Evolutionary conservation across 2,329 filamentous ascomycete species (phyloP), one percentile per base, ranked within the genome.

Genomic region (Cercospora sp.): DNA sequence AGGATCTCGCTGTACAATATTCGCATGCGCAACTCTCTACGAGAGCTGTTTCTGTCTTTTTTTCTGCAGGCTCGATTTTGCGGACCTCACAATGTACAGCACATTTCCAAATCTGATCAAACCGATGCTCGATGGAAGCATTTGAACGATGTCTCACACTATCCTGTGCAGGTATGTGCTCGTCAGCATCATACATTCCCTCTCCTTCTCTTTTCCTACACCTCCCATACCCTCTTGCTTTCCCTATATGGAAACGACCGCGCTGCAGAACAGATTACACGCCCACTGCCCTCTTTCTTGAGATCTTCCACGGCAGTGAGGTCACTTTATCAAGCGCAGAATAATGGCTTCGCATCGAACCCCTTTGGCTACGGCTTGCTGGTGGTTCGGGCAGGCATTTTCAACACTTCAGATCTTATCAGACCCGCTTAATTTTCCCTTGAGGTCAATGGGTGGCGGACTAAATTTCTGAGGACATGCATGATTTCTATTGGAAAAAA

Each of bases 211-310:
- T 16, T 30, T 26, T 26, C 23, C 23, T 26, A 26, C 23, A 26
- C 23, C 23, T 26, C 23, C 23, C 23, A 26, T 4, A 26, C 33
- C 28, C 33, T 45, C 57, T 66, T 58, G 58, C 51, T 68, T 62
- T 36, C 53, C 28, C 63, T 13, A 64, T 45, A 69, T 28, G 55
- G 28, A 45, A n/a, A 16, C 20, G 16, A 16, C 12, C 65, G 73
- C 73, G 75, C 74, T 70, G 73, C 71, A 73, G 75, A 76, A 76
- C 75, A 76, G 75, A 76, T 75, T 67, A 71, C 61, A 74, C 73
- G 73, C 76, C 75, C 72, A 69, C 73, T 69, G 69, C 75, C 60
- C 57, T 60, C 20, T 26, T 23, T 66, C 51, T 55, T 31, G n/a
- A 42, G 12, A 31, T 28, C 23, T 58, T 67, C 69, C 42, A 74